These are phyloP conservation scores for Leccinum solheimii DNA, from an alignment of 1,284 basidiomycete genomes.

Conservation along the genomic window DNA sequence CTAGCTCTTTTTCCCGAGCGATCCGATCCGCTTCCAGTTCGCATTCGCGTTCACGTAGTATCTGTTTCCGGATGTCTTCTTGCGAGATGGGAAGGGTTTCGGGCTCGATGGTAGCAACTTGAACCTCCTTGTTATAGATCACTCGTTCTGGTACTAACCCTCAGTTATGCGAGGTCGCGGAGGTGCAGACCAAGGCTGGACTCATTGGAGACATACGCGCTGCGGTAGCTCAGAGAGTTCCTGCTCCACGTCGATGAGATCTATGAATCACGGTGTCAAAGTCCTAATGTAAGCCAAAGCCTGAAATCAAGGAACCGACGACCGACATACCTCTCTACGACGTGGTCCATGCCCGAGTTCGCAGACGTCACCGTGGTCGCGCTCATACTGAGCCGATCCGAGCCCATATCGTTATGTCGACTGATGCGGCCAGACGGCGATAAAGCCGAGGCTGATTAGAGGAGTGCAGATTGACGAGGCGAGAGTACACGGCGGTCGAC, in stretches of 20 bases:
- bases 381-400: constrained; percentile 50
- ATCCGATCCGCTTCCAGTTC: constrained; percentile 66
- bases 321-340: constrained; percentile 59
- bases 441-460: constrained; percentile 45
- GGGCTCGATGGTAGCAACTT: constrained; percentile 72
- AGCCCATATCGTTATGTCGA: constrained; percentile 63
- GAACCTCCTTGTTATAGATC: constrained; percentile 92
- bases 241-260: constrained; percentile 82
- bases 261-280: constrained; percentile 63
- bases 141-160: constrained; percentile 65
- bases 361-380: constrained; percentile 48
- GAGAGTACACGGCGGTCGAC: too few relatives aligned
- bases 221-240: constrained; percentile 89
- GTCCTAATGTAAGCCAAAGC: constrained; percentile 40
- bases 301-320: background rate
- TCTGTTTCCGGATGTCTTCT: constrained; percentile 58
- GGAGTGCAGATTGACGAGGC: constrained; percentile 32
- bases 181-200: background rate
- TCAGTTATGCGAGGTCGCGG: background rate
- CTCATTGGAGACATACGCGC: constrained; percentile 51
- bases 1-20: constrained; percentile 76
- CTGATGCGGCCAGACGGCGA: constrained; percentile 61
- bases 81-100: constrained; percentile 54
- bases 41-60: constrained; percentile 38
- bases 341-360: constrained; percentile 62